Evolutionary conservation across 257 asterid species (phyloP).

Genomic region (Lycium ferocissimum): DNA sequence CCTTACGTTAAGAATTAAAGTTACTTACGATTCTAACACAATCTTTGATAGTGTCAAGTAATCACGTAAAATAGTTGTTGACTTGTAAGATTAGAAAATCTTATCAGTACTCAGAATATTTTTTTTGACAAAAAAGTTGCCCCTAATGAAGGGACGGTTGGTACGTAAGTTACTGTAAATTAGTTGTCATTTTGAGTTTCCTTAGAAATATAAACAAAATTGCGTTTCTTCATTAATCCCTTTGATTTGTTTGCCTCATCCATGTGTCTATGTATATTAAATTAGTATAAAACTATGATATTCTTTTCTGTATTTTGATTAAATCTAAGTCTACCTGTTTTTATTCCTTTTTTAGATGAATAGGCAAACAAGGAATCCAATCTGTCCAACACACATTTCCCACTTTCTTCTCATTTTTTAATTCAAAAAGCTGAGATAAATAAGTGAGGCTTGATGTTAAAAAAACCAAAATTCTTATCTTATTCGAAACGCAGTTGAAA

Average conservation of each 20-base stretch:
- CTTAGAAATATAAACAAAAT: background rate
- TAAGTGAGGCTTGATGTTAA: background rate
- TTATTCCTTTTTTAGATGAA: slow-evolving; percentile 30
- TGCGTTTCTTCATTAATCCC: background rate
- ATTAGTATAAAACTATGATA: background rate
- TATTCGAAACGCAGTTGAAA: slow-evolving; percentile 16
- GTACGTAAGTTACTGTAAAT: slow-evolving; percentile 21
- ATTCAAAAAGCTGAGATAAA: background rate
- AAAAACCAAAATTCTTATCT: slow-evolving; percentile 22
- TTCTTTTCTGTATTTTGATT: background rate
- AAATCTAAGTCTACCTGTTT: slow-evolving; percentile 25
- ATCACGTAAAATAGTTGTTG: background rate
- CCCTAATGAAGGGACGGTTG: slow-evolving; percentile 8
- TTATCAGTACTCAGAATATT: background rate
- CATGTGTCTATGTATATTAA: background rate
- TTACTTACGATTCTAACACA: background rate
- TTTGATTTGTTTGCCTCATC: background rate
- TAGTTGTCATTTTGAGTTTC: slow-evolving; percentile 28
- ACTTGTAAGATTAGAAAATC: background rate
- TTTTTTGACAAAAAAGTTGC: background rate
- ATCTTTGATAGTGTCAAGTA: background rate
- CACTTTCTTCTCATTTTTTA: slow-evolving; percentile 28
- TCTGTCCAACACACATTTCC: slow-evolving; percentile 43
- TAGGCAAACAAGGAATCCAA: slow-evolving; percentile 43
- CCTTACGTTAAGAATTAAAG: too few relatives aligned